Evolutionary conservation across 129 eudicot genomes (phyloP), one percentile per base, ranked within the genome.

Genomic region (Chrysanthemum makinoi): DNA sequence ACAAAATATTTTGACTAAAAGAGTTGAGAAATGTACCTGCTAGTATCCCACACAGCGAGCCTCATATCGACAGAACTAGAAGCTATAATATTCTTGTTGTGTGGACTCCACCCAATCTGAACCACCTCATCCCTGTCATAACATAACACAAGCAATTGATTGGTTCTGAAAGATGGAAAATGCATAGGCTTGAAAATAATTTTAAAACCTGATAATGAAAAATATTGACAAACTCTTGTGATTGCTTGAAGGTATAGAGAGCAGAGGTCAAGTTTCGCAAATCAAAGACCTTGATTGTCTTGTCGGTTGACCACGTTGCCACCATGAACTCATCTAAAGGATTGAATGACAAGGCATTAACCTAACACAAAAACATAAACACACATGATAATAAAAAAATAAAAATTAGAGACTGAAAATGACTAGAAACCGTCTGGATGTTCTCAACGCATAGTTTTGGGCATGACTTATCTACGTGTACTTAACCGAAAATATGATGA

Each of bases 81-180:
- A 70, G 97, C 96, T 77, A 91, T 72, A 57, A 91, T 83, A 15
- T 84, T 84, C 82, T 86, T 89, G 57, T 86, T 81, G 72, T 86
- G 87, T 26, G 94, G 97, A 78, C 78, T 88, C 97, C 97, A 91
- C 19, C 94, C 91, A 69, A 88, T 87, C 76, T 84, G 96, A 83
- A 81, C 68, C 62, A 91, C 97, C 78, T 85, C 90, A 75, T 86
- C 90, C 65, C 93, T 91, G 83, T 76, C 48, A 62, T 52, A 33
- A 62, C 69, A 69, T 19, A 75, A 48, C 5, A 58, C 2, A 48
- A 74, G 48, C 30, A 33, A 4, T 65, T 50, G 65, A 46, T 22
- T 54, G 20, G 48, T 55, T 58, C 33, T 68, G 49, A 15, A 69
- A 75, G 20, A 64, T 71, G 44, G 12, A 18, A 63, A 75, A 19